Evolutionary conservation across 352 stramenopile species (phyloP), one percentile per base, ranked within the genome.

Genomic region (Aphanomyces cochlioides): DNA sequence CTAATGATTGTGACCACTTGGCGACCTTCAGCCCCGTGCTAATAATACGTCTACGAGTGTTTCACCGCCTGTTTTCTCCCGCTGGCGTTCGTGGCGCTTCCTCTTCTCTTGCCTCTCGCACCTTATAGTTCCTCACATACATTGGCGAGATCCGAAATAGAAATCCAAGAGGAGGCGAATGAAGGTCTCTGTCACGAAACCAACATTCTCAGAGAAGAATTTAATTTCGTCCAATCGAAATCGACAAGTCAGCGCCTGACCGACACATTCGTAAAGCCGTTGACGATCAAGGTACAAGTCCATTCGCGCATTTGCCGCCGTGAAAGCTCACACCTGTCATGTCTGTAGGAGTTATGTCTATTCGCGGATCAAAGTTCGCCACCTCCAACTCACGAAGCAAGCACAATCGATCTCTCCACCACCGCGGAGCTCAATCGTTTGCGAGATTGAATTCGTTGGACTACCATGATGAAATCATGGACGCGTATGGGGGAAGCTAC

Each of bases 401-500:
- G 21, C 54, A 41, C 19, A 61, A 37, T 19, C 13, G 7, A 8
- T 58, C 50, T 17, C 15, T 58, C 15, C 50, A 58, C 21, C 50
- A 58, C 50, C 50, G 50, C 54, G 36, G 28, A 17, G 54, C 34
- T 7, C 54, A 61, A n/a, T 61, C 54, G 5, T 61, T 61, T 61
- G 54, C 54, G 5, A 28, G 54, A 6, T 39, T 61, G 54, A 61
- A 37, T 37, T 61, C 54, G 54, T 17, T 70, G n/a, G 64, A 70
- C 34, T 39, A 59, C 54, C 40, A 70, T 7, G 64, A 70, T 37
- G 64, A 70, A 28, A 43, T 70, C 17, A 70, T 70, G 64, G 64
- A 70, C 38, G 50, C 34, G 7, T 70, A 70, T 41, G 64, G 40
- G 12, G 56, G 64, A 17, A 70, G 50, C 39, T 70, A 70, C 64